These are phyloP conservation scores for Fusarium pilosicola DNA, from an alignment of 2,329 filamentous ascomycete species.

Conservation along the genomic window DNA sequence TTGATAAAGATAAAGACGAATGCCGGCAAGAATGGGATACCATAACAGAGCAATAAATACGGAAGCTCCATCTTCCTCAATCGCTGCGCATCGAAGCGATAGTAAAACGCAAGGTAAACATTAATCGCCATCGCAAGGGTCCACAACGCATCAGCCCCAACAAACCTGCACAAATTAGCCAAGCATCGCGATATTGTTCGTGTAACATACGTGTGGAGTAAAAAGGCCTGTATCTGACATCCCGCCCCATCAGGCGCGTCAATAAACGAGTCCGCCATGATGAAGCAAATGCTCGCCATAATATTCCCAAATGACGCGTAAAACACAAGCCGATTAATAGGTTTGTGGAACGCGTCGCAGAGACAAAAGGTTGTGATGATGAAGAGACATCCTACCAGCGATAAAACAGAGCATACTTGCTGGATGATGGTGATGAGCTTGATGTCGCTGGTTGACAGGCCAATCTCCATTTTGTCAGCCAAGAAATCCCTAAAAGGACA, in stretches of 20 bases:
- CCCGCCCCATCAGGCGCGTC: not conserved
- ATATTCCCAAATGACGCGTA: slow-evolving; percentile 10
- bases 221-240: not conserved
- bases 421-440: slow-evolving; percentile 11
- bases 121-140: slow-evolving; percentile 14
- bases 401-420: slow-evolving; percentile 4
- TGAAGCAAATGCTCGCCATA: slow-evolving; percentile 14
- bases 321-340: not conserved
- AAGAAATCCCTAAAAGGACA: not conserved
- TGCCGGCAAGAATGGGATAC: not conserved
- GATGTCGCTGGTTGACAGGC: not conserved
- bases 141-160: slow-evolving; percentile 6
- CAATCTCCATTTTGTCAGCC: not conserved
- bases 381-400: slow-evolving; percentile 2
- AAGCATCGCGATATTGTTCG: fast-evolving
- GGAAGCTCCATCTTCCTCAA: not conserved
- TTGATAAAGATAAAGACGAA: not conserved
- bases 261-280: slow-evolving; percentile 6
- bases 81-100: slow-evolving; percentile 2
- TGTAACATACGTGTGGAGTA: not conserved
- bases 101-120: slow-evolving; percentile 5
- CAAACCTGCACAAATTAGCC: not conserved
- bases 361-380: not conserved
- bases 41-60: not conserved
- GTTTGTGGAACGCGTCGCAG: slow-evolving; percentile 5